Evolutionary conservation across 192 early-diverging fungal species (phyloP).

Genomic region (Helicostylum pulchrum): DNA sequence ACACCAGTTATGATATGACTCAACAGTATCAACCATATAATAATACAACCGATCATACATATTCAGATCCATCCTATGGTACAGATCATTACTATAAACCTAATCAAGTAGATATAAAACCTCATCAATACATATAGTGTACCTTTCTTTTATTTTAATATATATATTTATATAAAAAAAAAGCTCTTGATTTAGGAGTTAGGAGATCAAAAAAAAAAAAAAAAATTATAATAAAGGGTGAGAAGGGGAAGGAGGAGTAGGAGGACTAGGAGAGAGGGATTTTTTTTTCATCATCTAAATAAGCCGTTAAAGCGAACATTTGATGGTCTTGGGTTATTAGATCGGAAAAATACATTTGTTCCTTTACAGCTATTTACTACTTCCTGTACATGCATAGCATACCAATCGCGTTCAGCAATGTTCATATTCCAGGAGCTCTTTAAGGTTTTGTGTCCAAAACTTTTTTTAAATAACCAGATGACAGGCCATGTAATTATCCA

Average conservation of each 20-base stretch:
- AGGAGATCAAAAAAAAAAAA: too few species aligned
- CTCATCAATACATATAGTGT: slow-evolving; percentile 14
- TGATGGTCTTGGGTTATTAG: too few species aligned
- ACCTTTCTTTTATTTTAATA: too few species aligned
- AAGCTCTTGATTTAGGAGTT: too few species aligned
- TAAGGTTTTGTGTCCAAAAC: slow-evolving; percentile 26
- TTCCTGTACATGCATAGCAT: slow-evolving; percentile 20
- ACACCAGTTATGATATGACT: not conserved
- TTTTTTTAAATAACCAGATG: slow-evolving; percentile 14
- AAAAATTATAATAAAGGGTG: too few species aligned
- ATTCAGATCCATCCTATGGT: slow-evolving; percentile 3
- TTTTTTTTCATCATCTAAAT: too few species aligned
- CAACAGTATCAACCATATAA: not conserved
- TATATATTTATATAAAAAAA: too few species aligned
- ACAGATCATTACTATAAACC: slow-evolving; percentile 18
- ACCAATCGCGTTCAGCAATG: slow-evolving; percentile 29
- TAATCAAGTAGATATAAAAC: slow-evolving; percentile 14
- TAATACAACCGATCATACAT: not conserved
- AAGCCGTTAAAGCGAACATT: too few species aligned
- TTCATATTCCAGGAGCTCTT: slow-evolving; percentile 34
- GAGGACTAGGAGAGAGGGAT: too few species aligned
- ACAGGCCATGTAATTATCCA: slow-evolving; percentile 45
- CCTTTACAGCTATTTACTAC: too few species aligned
- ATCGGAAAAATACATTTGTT: too few species aligned
- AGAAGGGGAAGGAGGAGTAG: too few species aligned